Percentiles rank a stretch among this genome's conserved stretches.
These are phyloP conservation scores for Brassica incana DNA, from an alignment of 345 rosid species.

Conservation along the genomic window DNA sequence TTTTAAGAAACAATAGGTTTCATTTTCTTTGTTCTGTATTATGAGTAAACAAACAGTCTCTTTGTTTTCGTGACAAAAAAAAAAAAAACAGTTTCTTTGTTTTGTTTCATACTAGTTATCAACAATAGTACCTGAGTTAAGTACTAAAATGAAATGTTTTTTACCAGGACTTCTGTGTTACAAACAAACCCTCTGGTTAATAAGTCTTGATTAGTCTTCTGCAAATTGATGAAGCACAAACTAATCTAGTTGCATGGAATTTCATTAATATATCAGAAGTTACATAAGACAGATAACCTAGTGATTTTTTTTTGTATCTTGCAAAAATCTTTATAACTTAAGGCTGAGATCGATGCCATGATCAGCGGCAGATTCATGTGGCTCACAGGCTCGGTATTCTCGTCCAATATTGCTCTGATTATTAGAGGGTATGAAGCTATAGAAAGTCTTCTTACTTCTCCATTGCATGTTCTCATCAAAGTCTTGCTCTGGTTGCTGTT, in stretches of 20 bases:
- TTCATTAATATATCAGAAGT: slow-evolving; percentile 11
- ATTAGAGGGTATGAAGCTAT: slow-evolving; percentile 16
- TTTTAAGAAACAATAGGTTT: neutral
- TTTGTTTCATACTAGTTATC: neutral
- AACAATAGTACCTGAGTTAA: neutral
- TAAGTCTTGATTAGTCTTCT: neutral
- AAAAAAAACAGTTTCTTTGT: neutral
- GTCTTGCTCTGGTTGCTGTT: slow-evolving; percentile 12
- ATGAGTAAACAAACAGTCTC: neutral
- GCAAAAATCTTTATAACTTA: slow-evolving; percentile 22
- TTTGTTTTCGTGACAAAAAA: neutral
- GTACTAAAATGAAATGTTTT: neutral
- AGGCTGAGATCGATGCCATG: slow-evolving; percentile 36
- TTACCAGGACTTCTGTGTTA: neutral
- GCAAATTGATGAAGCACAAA: neutral
- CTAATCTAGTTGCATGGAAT: neutral
- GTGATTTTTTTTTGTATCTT: neutral
- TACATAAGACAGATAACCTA: slow-evolving; percentile 3
- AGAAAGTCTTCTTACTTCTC: slow-evolving; percentile 18
- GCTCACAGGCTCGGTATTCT: slow-evolving; percentile 17
- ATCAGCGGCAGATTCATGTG: slow-evolving; percentile 3
- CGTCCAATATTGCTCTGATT: slow-evolving; percentile 5
- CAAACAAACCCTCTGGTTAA: neutral
- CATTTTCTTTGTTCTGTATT: slow-evolving; percentile 1
- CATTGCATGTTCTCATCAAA: slow-evolving; percentile 15